Evolutionary conservation across 768 basidiomycete species (phyloP).

Genomic region (Leccinum imitatum): DNA sequence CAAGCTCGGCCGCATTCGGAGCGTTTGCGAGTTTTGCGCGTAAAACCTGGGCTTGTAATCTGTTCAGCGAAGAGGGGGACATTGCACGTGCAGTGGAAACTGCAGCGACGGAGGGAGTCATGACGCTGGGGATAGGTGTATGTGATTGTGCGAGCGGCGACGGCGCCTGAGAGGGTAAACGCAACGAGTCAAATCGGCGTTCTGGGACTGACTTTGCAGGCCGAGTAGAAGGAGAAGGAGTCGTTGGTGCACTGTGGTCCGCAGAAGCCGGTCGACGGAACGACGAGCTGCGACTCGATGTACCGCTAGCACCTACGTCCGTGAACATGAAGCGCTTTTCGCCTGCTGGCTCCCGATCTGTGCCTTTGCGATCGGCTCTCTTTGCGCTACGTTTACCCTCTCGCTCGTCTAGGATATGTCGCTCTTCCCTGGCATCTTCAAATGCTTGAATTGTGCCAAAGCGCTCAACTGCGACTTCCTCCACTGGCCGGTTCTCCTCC

Average conservation of each 20-base stretch:
- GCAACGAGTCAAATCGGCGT: conserved; percentile 59
- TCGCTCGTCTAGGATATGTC: conserved; percentile 81
- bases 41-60: conserved; percentile 88
- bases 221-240: conserved; percentile 46
- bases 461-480: conserved; percentile 83
- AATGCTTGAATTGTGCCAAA: conserved; percentile 86
- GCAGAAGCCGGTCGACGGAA: conserved; percentile 81
- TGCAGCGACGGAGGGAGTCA: conserved; percentile 62
- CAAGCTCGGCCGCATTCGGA: conserved; percentile 73
- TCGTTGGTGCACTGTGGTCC: conserved; percentile 53
- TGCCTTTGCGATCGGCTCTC: conserved; percentile 38
- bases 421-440: conserved; percentile 86
- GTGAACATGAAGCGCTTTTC: conserved; percentile 69
- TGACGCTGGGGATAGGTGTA: conserved; percentile 89
- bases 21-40: conserved; percentile 85
- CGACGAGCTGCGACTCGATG: conserved; percentile 78
- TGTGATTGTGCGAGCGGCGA: conserved; percentile 62
- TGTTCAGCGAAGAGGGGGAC: conserved; percentile 83
- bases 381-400: conserved; percentile 50
- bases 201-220: conserved; percentile 38
- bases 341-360: conserved; percentile 37
- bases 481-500: conserved; percentile 71
- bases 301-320: conserved; percentile 58
- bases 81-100: conserved; percentile 44
- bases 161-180: conserved; percentile 55